Base-by-base conservation (phyloP, 352 stramenopile species). In the Phytophthora quininea region DNA sequence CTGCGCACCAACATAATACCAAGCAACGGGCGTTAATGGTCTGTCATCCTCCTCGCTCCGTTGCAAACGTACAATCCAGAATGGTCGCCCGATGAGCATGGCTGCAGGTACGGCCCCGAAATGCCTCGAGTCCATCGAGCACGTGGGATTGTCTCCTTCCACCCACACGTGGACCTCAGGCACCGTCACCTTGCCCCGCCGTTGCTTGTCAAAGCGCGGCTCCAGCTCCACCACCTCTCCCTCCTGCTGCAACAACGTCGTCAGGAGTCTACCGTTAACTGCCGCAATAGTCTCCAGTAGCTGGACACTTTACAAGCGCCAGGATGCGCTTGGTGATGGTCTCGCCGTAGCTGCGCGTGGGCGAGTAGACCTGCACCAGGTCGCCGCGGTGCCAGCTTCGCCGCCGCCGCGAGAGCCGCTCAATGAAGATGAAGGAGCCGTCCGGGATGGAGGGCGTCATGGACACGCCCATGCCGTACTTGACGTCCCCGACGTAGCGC, bases 131-230 rank as follows among this genome's bases (percentile, higher is more conserved):
- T 99, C 97, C 1, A 89, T 89, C 7, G 93, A 98, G 69, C 97
- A 95, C 43, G 83, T 87, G 4, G 91, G 64, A 76, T 99, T 99
- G 77, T 99, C 97, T 40, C 97, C 97, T 82, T 99, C 95, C 5
- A 99, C 72, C 97, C 97, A 99, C 33, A 99, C 74, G 67, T 98
- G 94, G 53, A 96, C 95, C 59, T 97, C 90, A 4, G 96, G 96
- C 19, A 99, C 78, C 4, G 70, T 80, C 43, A 93, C 80, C 45
- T 77, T 89, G 29, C 76, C 76, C 35, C 68, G 77, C 4, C 80
- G 81, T 32, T 78, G 61, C 38, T 88, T 55, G 57, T 91, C 82
- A 40, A 90, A 88, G 27, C 81, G 80, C 50, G 85, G 86, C 38
- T 93, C 78, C n/a, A 93, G 74, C 71, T 91, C 76, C 45, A 96